Base-by-base conservation (phyloP, 352 stramenopile genomes). In the Globisporangium mamillatum region DNA sequence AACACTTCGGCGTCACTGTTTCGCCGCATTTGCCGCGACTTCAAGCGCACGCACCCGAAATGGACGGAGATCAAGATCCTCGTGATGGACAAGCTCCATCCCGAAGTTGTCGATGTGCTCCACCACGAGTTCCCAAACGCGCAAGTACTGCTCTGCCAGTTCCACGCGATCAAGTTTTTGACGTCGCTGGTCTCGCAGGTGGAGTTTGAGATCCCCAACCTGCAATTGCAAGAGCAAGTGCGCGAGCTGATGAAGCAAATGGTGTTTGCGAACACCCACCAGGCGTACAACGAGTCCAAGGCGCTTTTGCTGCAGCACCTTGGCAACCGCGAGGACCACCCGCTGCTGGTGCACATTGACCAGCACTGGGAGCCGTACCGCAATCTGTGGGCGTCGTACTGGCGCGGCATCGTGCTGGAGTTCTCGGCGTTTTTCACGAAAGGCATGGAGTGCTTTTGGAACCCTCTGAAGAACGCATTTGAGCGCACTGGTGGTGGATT, bases 141-240 rank as follows among this genome's bases (percentile, higher is more conserved):
- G 56, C 79, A 75, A 32, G 52, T 89, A 57, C 68, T 92, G 59
- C 50, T 92, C 46, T 90, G 81, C 55, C 84, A 92, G 67, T 88
- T 90, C 54, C 82, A 92, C 38, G 80, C 88, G 52, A 82, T 92
- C 75, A 86, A 89, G 69, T 81, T 81, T 46, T 76, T 92, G 57
- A 79, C 75, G 27, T 77, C 70, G 8, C 71, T 89, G 12, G 70
- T 89, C 27, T 74, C 66, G 9, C 79, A 88, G 58, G 44, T 34
- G 5, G 78, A 81, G 59, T 84, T 84, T 29, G 75, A 67, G 4
- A 75, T 88, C 53, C 60, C 67, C 22, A 74, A 70, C 27, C 61
- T 76, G 24, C 64, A 78, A n/a, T 72, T 73, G 0, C 77, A 86
- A 53, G 78, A 89, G 22, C 74, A 86, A 9, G 69, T 83, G 10